Evolutionary conservation across 2,329 filamentous ascomycete species (phyloP).

Genomic region (Ustilaginoidea virens): DNA sequence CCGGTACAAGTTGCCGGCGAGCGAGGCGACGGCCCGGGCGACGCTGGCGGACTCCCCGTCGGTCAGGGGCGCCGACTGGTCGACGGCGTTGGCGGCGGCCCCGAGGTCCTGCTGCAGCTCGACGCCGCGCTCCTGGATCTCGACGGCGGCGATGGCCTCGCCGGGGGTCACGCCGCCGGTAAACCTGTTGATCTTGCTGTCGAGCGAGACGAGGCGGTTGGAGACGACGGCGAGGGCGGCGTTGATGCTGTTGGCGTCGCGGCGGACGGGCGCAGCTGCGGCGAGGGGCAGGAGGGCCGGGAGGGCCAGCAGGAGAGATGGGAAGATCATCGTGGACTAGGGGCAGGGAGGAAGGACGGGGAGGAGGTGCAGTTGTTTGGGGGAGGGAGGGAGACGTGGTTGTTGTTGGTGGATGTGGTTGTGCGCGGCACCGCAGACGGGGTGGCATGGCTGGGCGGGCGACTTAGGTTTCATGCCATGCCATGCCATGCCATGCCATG

Average conservation of each 20-base stretch:
- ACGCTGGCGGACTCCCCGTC: constrained; percentile 1
- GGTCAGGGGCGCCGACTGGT: not conserved
- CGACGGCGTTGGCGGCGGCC: not conserved
- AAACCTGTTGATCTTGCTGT: constrained; percentile 1
- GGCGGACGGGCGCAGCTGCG: not conserved
- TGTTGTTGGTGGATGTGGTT: too few species aligned
- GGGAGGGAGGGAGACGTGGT: too few species aligned
- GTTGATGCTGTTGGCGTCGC: constrained; percentile 1
- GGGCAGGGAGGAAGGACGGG: not conserved
- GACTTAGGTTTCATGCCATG: too few species aligned
- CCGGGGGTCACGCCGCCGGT: not conserved
- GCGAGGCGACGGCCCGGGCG: not conserved
- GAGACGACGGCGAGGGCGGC: constrained; percentile 1
- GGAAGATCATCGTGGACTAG: not conserved
- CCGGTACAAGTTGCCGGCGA: not conserved
- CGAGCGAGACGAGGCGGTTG: not conserved
- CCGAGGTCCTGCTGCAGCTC: not conserved
- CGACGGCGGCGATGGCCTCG: not conserved
- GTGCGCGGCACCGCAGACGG: too few species aligned
- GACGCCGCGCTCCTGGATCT: not conserved
- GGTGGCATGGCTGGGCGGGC: too few species aligned
- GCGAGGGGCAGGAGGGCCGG: not conserved
- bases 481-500: too few species aligned
- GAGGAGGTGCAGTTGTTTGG: not conserved
- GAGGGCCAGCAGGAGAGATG: not conserved